Evolutionary conservation across 495 filamentous ascomycete species (phyloP).

Genomic region (Pyrenula aspistea): DNA sequence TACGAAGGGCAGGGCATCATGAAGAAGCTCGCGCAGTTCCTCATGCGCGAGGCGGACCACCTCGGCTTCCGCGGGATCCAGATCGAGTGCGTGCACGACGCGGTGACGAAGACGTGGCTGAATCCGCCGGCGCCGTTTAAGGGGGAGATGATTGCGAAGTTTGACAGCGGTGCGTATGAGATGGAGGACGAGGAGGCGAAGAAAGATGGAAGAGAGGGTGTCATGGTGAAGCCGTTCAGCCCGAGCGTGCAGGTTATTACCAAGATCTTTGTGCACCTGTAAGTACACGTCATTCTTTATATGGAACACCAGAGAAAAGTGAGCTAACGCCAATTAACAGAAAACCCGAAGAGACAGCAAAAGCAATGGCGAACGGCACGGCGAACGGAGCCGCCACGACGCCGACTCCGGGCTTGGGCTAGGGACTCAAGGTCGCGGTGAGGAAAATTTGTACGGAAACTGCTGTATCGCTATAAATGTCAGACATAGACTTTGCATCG

Average conservation of each 20-base stretch:
- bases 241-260: background rate
- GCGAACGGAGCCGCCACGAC: background rate
- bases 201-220: background rate
- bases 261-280: background rate
- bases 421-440: too few relatives aligned
- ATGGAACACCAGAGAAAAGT: background rate
- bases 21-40: conserved; percentile 18
- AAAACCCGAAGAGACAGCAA: background rate
- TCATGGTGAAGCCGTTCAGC: background rate
- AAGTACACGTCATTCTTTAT: background rate
- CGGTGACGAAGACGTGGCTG: conserved; percentile 19
- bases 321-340: background rate
- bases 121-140: conserved; percentile 23
- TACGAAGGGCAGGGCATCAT: conserved; percentile 22
- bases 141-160: background rate
- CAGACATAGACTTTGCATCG: too few relatives aligned
- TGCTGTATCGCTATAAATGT: too few relatives aligned
- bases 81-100: conserved; percentile 21
- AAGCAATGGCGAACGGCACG: too few relatives aligned
- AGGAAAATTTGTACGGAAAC: too few relatives aligned
- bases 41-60: conserved; percentile 21
- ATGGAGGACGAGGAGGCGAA: background rate
- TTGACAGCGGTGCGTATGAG: background rate
- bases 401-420: background rate
- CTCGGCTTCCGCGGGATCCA: conserved; percentile 22